phyloP scores from a whole-genome alignment of 352 stramenopile species.

The Phytophthora meadii region DNA sequence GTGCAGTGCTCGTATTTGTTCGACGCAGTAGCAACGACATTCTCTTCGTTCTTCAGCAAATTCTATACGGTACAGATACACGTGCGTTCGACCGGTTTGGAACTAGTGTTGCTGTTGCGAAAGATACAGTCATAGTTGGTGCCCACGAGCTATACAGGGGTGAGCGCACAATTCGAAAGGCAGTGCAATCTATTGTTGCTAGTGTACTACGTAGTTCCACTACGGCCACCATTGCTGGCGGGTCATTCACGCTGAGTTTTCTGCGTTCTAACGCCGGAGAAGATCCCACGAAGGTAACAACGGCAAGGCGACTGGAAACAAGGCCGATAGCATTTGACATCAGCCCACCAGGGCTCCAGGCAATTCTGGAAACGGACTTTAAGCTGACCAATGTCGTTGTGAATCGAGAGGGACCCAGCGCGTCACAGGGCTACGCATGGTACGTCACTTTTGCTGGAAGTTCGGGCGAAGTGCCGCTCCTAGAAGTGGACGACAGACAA shows the following conservation, averaged over 20 bases:
- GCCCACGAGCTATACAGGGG: constrained; percentile 69
- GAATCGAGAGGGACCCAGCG: constrained; percentile 56
- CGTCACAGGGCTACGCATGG: constrained; percentile 75
- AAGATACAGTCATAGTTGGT: constrained; percentile 75
- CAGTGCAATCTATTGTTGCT: constrained; percentile 67
- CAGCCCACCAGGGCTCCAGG: constrained; percentile 46
- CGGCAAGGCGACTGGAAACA: constrained; percentile 42
- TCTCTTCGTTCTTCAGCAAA: constrained; percentile 79
- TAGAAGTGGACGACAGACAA: constrained; percentile 57
- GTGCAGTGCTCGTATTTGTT: constrained; percentile 61
- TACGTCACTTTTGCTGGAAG: constrained; percentile 79
- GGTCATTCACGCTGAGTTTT: constrained; percentile 63
- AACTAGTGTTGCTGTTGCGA: constrained; percentile 68
- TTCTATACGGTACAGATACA: constrained; percentile 72
- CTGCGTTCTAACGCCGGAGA: constrained; percentile 36
- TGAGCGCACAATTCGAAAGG: constrained; percentile 70
- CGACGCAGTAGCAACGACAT: constrained; percentile 56
- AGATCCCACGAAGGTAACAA: constrained; percentile 16
- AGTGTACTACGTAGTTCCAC: constrained; percentile 29
- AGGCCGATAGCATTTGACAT: constrained; percentile 65
- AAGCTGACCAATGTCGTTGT: constrained; percentile 77
- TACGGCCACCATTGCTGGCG: constrained; percentile 28
- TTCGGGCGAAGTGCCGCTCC: constrained; percentile 59
- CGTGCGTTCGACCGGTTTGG: constrained; percentile 74
- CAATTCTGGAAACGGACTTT: constrained; percentile 75